Evolutionary conservation across 768 basidiomycete genomes (phyloP).

Genomic region (Tulasnella sp.): DNA sequence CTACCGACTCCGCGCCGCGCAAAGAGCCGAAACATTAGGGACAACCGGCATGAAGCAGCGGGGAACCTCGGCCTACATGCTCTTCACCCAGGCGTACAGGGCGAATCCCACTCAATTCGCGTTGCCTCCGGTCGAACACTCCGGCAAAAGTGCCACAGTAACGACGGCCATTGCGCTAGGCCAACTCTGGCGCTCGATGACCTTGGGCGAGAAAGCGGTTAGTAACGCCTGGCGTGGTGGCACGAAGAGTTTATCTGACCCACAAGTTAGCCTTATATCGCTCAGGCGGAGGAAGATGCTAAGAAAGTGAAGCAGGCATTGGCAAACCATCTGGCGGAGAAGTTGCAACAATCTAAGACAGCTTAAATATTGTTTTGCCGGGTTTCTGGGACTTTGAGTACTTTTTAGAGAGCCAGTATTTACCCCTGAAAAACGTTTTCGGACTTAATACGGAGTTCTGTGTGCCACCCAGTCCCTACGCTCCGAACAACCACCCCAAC

Average conservation of each 20-base stretch:
- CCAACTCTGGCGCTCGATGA: constrained; percentile 10
- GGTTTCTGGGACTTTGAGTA: background rate
- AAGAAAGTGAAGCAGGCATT: constrained; percentile 13
- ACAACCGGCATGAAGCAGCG: background rate
- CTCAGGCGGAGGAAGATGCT: background rate
- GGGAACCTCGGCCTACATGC: background rate
- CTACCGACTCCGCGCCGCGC: background rate
- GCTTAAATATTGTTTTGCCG: background rate
- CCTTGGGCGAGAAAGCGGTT: constrained; percentile 24
- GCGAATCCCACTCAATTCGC: background rate
- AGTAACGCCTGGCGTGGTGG: background rate
- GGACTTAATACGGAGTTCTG: background rate
- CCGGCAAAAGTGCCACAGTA: background rate
- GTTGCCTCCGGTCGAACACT: background rate
- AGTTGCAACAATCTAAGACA: background rate
- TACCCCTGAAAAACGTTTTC: background rate
- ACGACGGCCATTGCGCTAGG: background rate
- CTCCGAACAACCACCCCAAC: background rate
- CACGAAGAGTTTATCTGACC: background rate
- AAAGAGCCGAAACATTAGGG: background rate
- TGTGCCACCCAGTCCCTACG: background rate
- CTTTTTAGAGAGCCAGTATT: background rate
- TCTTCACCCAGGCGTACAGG: background rate
- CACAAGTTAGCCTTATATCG: constrained; percentile 13
- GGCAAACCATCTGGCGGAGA: background rate